phyloP scores from a whole-genome alignment of 192 early-diverging fungal species.

The Backusella tarrabulga region DNA sequence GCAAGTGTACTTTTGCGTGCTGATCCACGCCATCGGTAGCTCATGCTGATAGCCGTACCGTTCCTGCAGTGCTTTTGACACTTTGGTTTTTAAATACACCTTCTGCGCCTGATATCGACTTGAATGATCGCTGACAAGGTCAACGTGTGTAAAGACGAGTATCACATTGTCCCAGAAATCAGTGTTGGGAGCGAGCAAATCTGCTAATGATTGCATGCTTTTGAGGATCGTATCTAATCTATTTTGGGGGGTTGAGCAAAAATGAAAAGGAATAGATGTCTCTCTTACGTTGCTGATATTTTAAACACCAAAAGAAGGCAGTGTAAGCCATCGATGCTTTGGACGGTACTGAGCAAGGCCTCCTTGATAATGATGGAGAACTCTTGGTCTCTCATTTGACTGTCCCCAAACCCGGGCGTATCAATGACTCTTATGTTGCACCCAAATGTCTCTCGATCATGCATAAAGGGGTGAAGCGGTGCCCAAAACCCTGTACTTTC shows the following conservation, averaged over 20 bases:
- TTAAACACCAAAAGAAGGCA: conserved; percentile 24
- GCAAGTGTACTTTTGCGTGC: conserved; percentile 23
- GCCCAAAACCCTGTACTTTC: conserved; percentile 23
- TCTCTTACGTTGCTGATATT: background rate
- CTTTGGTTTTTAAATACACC: conserved; percentile 9
- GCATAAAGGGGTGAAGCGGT: conserved; percentile 15
- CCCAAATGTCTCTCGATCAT: conserved; percentile 13
- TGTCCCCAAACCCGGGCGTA: conserved; percentile 33
- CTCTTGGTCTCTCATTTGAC: conserved; percentile 11
- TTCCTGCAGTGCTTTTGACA: background rate
- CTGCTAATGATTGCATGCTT: conserved; percentile 2
- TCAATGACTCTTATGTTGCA: conserved; percentile 17
- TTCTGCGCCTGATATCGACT: conserved; percentile 16
- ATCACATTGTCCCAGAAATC: conserved; percentile 29
- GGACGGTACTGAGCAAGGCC: background rate
- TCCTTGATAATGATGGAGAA: conserved; percentile 9
- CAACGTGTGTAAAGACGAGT: conserved; percentile 28
- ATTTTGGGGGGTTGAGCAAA: background rate
- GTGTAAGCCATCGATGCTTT: conserved; percentile 4
- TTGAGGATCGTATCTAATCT: background rate
- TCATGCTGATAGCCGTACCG: background rate
- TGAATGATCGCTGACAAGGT: conserved; percentile 2
- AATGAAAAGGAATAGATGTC: background rate
- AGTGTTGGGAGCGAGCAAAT: background rate
- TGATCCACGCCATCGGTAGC: conserved; percentile 26